Conservation (phyloP, 2,329 filamentous ascomycete genomes). For the Pseudocercospora macadamiae region DNA sequence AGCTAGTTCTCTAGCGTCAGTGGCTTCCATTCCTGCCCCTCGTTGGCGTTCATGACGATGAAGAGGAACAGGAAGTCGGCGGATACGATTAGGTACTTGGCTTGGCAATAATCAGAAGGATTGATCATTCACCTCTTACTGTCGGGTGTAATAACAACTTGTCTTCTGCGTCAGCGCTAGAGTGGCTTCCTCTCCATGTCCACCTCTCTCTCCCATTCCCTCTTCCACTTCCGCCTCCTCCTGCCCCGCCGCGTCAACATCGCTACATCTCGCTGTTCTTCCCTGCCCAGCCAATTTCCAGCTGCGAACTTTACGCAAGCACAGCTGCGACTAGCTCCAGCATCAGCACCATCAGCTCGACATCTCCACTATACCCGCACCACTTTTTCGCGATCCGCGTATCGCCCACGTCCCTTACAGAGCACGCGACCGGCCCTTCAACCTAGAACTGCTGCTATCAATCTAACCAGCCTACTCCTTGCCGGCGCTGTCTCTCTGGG, state of each 20-base stretch:
- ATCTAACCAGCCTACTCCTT: conserved; percentile 28
- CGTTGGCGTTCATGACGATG: neutral
- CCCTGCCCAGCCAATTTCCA: neutral
- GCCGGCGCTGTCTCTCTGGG: conserved; percentile 28
- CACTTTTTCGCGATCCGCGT: conserved; percentile 4
- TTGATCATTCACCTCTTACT: neutral
- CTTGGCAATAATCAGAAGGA: neutral
- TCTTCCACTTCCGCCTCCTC: neutral
- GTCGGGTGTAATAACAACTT: neutral
- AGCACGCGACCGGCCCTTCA: conserved; percentile 6
- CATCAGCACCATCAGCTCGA: neutral
- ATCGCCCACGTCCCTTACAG: conserved; percentile 1
- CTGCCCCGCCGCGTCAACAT: neutral
- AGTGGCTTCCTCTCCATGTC: neutral
- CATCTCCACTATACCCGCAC: neutral
- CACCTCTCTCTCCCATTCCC: neutral
- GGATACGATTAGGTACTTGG: neutral
- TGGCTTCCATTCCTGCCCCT: neutral
- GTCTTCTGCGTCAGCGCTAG: neutral
- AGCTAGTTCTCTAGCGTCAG: neutral
- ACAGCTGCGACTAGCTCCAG: neutral
- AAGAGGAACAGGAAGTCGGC: conserved; percentile 1
- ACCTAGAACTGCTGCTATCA: conserved; percentile 22
- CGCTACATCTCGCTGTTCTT: neutral
- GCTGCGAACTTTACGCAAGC: neutral